Percentiles rank a stretch among this genome's conserved stretches.
Evolutionary conservation across 768 basidiomycete genomes (phyloP).

Genomic region (Ephemerocybe angulata): DNA sequence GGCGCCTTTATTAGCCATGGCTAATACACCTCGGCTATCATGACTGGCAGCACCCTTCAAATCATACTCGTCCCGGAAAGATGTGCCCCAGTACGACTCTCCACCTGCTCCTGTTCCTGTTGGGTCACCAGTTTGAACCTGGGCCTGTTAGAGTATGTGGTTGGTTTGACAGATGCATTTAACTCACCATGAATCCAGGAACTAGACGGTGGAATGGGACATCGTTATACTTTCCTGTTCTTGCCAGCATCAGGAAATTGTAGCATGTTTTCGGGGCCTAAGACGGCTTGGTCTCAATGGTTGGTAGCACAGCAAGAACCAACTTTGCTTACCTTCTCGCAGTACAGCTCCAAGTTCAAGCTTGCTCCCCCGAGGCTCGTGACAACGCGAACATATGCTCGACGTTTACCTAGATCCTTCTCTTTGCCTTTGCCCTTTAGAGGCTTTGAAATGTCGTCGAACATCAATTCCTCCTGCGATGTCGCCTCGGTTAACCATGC

Average conservation of each 20-base stretch:
- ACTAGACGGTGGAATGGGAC: conserved; percentile 90
- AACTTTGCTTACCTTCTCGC: conserved; percentile 66
- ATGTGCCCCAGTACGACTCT: conserved; percentile 89
- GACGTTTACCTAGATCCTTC: conserved; percentile 85
- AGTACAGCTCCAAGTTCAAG: conserved; percentile 79
- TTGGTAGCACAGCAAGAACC: not conserved
- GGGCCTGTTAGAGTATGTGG: too few species aligned
- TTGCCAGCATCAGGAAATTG: conserved; percentile 94
- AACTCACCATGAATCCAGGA: conserved; percentile 87
- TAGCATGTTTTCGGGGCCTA: conserved; percentile 98
- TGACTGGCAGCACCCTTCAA: conserved; percentile 86
- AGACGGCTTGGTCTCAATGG: not conserved
- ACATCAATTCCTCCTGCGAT: conserved; percentile 90
- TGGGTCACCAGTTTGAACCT: conserved; percentile 99
- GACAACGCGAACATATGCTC: conserved; percentile 94
- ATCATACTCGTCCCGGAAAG: conserved; percentile 93
- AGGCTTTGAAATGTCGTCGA: conserved; percentile 82
- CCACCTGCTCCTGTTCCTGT: conserved; percentile 95
- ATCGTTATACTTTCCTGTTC: conserved; percentile 85
- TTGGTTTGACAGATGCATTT: not conserved
- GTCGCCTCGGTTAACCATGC: not conserved
- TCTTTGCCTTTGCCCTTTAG: conserved; percentile 87
- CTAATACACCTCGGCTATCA: conserved; percentile 76
- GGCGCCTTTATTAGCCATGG: conserved; percentile 95
- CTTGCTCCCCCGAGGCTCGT: conserved; percentile 88